Evolutionary conservation across 2,329 filamentous ascomycete genomes (phyloP), one percentile per base, ranked within the genome.

Genomic region (Penicillium rolfsii): DNA sequence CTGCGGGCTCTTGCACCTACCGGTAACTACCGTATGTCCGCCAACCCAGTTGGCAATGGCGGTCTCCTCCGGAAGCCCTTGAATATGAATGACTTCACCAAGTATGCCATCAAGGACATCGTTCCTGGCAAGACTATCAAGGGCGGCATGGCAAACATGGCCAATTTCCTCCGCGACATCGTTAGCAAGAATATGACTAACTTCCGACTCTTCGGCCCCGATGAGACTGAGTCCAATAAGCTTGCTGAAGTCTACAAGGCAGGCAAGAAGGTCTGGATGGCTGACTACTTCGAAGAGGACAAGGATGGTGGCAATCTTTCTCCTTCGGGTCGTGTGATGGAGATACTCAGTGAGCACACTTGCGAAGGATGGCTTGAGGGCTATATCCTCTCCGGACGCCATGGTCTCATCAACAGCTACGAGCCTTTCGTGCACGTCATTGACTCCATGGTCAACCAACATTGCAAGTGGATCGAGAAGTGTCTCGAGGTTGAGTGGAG

Each of bases 391-490:
- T 91, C 86, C 57, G 90, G 90, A 30, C 84, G 90, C 5, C 90
- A 93, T 66, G 90, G 90, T 12, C 74, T 93, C 61, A 83, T 93
- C 61, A 93, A 92, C 82, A 90, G 87, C 72, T 93, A 93, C 77
- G 90, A 93, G 75, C 89, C 90, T 0, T 93, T 93, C 72, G 90
- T 93, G 61, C 89, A 93, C 71, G 86, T 93, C 69, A 91, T 93
- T 69, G 89, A 93, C 75, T 91, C 88, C 1, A 93, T 93, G 90
- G 90, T 93, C 62, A 92, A 91, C 74, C 90, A 91, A 79, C 90
- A 93, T 78, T 91, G 89, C 81, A 93, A 93, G 76, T 93, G 90
- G 90, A 84, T 93, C 54, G 90, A 93, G 75, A 93, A 93, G 79
- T 90, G 87, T 66, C 80, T 87, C n/a, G 90, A 93, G 71, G 87